Conservation (phyloP, 73 alveolate genomes). For the Uronychia setigera region DNA sequence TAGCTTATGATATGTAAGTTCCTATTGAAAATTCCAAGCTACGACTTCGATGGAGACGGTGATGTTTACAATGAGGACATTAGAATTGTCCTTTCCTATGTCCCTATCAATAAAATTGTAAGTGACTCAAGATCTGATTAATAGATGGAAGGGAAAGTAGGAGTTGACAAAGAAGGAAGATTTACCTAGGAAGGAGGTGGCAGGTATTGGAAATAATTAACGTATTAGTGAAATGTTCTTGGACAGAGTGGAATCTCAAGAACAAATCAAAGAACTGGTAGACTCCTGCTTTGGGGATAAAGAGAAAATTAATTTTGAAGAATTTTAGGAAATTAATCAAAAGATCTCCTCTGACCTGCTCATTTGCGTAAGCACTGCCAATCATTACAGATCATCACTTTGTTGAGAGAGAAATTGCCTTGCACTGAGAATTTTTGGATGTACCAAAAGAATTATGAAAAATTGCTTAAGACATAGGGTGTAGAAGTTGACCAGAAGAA, state of each 20-base stretch:
- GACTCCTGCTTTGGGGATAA: constrained; percentile 45
- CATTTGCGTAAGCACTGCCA: constrained; percentile 19
- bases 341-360: constrained; percentile 52
- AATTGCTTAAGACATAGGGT: constrained; percentile 35
- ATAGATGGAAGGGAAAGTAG: neutral
- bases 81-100: constrained; percentile 72
- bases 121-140: neutral
- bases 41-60: constrained; percentile 83
- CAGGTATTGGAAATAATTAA: neutral
- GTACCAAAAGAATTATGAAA: constrained; percentile 57
- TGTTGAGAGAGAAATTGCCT: constrained; percentile 56
- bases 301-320: constrained; percentile 46
- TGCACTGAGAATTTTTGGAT: constrained; percentile 60
- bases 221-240: constrained; percentile 7
- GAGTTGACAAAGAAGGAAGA: neutral
- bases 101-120: constrained; percentile 40
- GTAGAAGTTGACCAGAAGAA: constrained; percentile 20
- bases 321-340: constrained; percentile 43
- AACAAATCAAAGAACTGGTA: constrained; percentile 42
- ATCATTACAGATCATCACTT: constrained; percentile 20
- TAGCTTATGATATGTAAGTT: constrained; percentile 64
- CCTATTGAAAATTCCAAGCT: neutral
- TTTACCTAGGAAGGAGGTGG: constrained; percentile 15
- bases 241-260: constrained; percentile 50
- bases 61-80: constrained; percentile 80